Percentiles rank a stretch among this genome's conserved stretches.
Conservation (phyloP, 2,329 filamentous ascomycete genomes). For the Penicillium sp. region DNA sequence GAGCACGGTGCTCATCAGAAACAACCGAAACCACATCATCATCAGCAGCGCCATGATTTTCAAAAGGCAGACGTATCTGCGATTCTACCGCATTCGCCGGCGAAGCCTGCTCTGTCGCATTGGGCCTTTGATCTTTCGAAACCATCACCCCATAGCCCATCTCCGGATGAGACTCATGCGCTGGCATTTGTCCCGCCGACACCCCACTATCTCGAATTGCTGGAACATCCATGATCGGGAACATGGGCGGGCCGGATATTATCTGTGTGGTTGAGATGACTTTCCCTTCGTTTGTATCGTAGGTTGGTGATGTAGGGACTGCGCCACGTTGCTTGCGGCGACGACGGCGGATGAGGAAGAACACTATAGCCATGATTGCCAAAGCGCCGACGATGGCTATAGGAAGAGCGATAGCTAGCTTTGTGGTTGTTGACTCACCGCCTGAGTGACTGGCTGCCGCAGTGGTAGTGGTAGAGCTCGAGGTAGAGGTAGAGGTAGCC, state of each 20-base stretch:
- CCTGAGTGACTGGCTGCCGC: conserved; percentile 5
- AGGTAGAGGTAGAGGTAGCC: not conserved
- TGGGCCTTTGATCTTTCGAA: conserved; percentile 11
- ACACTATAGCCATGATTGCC: conserved; percentile 23
- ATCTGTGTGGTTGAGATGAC: conserved; percentile 15
- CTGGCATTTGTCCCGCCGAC: not conserved
- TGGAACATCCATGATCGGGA: conserved; percentile 10
- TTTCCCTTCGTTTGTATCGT: conserved; percentile 8
- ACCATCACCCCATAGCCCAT: conserved; percentile 13
- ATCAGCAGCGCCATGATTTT: conserved; percentile 1
- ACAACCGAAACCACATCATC: conserved; percentile 30
- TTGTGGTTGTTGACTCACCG: conserved; percentile 21
- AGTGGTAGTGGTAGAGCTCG: not conserved
- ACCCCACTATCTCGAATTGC: not conserved
- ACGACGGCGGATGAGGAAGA: conserved; percentile 28
- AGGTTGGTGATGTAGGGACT: conserved; percentile 5
- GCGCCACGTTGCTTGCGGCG: conserved; percentile 10
- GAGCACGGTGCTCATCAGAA: conserved; percentile 17
- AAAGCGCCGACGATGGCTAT: conserved; percentile 30
- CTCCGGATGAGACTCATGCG: conserved; percentile 6
- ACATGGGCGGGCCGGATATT: not conserved
- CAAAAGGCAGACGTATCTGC: conserved; percentile 22
- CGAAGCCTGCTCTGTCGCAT: conserved; percentile 13
- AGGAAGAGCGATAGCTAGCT: conserved; percentile 37
- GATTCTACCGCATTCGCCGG: not conserved